Evolutionary conservation across 176 grass and related monocot species (phyloP), one percentile per base, ranked within the genome.

Genomic region (Puya raimondii): DNA sequence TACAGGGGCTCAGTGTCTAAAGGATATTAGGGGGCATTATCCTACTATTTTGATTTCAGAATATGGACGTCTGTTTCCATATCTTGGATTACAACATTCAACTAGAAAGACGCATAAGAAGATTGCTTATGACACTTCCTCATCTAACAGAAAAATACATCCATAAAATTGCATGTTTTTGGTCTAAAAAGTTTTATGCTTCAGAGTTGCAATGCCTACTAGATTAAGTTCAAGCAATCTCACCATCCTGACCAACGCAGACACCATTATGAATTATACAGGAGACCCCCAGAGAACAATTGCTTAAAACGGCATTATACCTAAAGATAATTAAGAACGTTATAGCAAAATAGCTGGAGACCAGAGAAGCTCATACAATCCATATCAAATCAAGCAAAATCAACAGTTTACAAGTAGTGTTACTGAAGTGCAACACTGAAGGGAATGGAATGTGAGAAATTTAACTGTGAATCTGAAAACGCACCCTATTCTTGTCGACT

Each of bases 161-260:
- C 4, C 33, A 42, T 42, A 42, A 42, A 42, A 42, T 42, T 42
- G 33, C 33, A 42, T 42, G 33, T 5, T 54, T 2, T 5, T 54
- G 16, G 10, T 13, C 52, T 54, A n/a, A 16, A 54, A 54, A 12
- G 16, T 54, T 3, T 54, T 18, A 61, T 18, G 56, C 10, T 61
- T 18, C 56, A 47, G 53, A 76, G 26, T 2, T 12, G 2, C 9
- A 23, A 2, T 17, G n/a, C 12, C 12, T 76, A 68, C 9, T 26
- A 21, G 12, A 52, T 23, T 57, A 48, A 57, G 47, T 33, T 14
- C 52, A 54, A 15, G 23, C 49, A 74, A 54, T 64, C 86, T 74
- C 68, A 97, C 93, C 89, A 76, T 97, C 93, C 78, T 97, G 93
- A 67, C 93, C 93, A 67, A 97, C 77, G 66, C 84, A 92, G 42